Evolutionary conservation across 2,329 filamentous ascomycete genomes (phyloP), one percentile per base, ranked within the genome.

Genomic region (Diaporthe batatas): DNA sequence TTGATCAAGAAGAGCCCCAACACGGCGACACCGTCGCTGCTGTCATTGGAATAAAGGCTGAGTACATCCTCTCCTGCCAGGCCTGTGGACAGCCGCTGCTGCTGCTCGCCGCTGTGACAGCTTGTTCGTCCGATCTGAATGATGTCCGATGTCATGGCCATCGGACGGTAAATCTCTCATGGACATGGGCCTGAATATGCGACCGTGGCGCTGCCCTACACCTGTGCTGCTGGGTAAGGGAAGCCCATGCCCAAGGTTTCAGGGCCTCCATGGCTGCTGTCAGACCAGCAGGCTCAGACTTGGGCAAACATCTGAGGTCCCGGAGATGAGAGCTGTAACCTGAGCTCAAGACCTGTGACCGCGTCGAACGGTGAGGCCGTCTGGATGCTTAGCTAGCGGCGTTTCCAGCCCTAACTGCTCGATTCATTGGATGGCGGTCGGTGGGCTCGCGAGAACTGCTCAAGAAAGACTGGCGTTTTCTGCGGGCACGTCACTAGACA

Each of bases 51-150:
- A 18, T 49, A 18, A 51, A 51, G 21, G 14, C 21, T 7, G 14
- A 36, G 29, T 21, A 18, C 12, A 53, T 23, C 12, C 47, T 32
- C 29, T 67, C 62, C n/a, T 25, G 21, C 14, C 21, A 14, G 21
- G 32, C 32, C 8, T 18, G n/a, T 25, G 25, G 21, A 2, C 36
- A 11, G 3, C 12, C 44, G 32, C n/a, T 65, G 12, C 16, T 59
- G 57, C 34, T 59, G 36, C 36, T 39, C 11, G 36, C 36, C 32
- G 59, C 18, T 23, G 42, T 65, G 21, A 34, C 32, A 23, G 7
- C 49, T 49, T 51, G n/a, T 68, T 72, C 70, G 42, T 68, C 70
- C 44, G 62, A 68, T 72, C 39, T 68, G 39, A 32, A 25, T 54
- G 70, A 72, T 58, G 18, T n/a, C 42, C 32, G 21, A 68, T 36